These are phyloP conservation scores for Neopestalotiopsis sp. DNA, from an alignment of 2,329 filamentous ascomycete species.

Conservation along the genomic window DNA sequence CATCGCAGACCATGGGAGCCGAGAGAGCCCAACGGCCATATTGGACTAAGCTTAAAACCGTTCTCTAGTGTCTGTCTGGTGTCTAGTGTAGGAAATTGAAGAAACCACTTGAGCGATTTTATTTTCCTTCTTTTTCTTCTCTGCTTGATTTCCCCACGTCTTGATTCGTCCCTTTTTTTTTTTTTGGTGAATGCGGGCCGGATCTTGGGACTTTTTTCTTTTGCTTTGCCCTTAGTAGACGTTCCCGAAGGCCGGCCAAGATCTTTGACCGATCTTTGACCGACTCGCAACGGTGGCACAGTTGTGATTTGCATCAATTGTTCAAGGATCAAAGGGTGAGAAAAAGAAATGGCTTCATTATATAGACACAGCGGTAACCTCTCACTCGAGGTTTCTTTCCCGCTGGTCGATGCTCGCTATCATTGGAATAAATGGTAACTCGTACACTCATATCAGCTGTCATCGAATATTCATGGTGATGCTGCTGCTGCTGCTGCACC, in stretches of 20 bases:
- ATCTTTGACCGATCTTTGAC: too few species aligned
- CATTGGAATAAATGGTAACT: too few species aligned
- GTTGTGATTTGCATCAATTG: too few species aligned
- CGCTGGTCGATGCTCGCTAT: too few species aligned
- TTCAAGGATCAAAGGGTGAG: too few species aligned
- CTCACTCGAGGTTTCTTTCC: too few species aligned
- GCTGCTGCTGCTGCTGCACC: too few species aligned
- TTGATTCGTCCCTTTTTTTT: not conserved
- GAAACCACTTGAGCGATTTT: not conserved
- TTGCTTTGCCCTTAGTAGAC: too few species aligned
- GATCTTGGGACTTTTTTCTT: not conserved
- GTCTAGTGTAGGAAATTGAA: not conserved
- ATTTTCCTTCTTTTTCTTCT: not conserved
- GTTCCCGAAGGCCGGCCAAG: too few species aligned
- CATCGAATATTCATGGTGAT: not conserved
- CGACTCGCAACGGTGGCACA: too few species aligned
- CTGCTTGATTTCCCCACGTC: not conserved
- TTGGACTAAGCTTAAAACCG: not conserved
- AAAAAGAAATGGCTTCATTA: too few species aligned
- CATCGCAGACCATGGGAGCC: not conserved
- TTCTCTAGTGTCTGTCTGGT: not conserved
- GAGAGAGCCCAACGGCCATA: not conserved
- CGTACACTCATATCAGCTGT: not conserved
- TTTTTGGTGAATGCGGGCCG: not conserved
- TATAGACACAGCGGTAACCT: too few species aligned